Percentiles rank a stretch among this genome's conserved stretches.
phyloP scores from a whole-genome alignment of 192 early-diverging fungal species.

The Cetraspora pellucida region DNA sequence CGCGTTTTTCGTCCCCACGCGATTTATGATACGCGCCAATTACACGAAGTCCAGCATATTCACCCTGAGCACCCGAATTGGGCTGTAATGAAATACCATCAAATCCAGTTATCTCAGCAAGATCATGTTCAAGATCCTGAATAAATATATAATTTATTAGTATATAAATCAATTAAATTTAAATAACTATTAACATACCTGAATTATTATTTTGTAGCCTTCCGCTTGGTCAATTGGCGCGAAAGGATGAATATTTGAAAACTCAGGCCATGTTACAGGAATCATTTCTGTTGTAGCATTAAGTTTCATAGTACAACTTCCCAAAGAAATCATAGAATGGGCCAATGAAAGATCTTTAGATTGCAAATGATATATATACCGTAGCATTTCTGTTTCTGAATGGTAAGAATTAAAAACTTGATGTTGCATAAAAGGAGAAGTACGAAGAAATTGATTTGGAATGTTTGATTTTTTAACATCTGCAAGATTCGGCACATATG shows the following conservation, averaged over 20 bases:
- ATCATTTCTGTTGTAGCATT: conserved; percentile 99
- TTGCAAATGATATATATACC: conserved; percentile 93
- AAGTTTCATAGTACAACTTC: conserved; percentile 99
- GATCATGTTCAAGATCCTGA: conserved; percentile 83
- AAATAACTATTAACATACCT: conserved; percentile 32
- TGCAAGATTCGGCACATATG: conserved; percentile 48
- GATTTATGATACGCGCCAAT: conserved; percentile 93
- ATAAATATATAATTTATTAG: not conserved
- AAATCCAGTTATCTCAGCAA: conserved; percentile 93
- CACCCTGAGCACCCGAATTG: conserved; percentile 99
- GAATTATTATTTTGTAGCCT: conserved; percentile 88
- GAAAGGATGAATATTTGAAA: conserved; percentile 94
- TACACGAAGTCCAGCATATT: conserved; percentile 94
- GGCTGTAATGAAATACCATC: conserved; percentile 93
- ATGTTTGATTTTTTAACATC: conserved; percentile 51
- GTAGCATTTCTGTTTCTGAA: conserved; percentile 98
- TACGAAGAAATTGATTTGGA: conserved; percentile 69
- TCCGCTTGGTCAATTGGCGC: conserved; percentile 92
- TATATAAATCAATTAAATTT: not conserved
- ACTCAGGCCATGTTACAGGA: conserved; percentile 99
- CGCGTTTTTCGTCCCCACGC: conserved; percentile 79
- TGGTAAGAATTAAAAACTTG: conserved; percentile 95
- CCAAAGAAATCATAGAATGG: conserved; percentile 99
- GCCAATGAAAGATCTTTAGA: conserved; percentile 98
- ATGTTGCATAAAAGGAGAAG: conserved; percentile 81